Conservation (phyloP, 169 alveolate genomes). For the Plasmodium cynomolgi region DNA sequence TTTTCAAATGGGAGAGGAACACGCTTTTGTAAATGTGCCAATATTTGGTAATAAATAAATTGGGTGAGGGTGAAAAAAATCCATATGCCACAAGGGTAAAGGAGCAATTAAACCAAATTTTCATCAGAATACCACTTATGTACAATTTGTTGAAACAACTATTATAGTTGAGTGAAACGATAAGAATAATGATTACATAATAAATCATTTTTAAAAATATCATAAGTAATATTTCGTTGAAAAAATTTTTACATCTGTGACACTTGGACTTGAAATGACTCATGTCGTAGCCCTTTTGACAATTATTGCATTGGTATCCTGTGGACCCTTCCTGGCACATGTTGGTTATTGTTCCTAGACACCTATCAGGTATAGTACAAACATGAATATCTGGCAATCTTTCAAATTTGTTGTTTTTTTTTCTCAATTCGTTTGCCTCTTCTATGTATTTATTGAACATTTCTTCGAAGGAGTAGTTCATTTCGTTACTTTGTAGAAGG, state of each 20-base stretch:
- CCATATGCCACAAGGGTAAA: slow-evolving; percentile 59
- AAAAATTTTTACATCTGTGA: slow-evolving; percentile 66
- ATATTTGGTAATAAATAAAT: slow-evolving; percentile 53
- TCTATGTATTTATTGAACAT: slow-evolving; percentile 31
- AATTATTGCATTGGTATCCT: slow-evolving; percentile 83
- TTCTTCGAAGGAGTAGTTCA: slow-evolving; percentile 2
- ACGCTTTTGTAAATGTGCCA: slow-evolving; percentile 34
- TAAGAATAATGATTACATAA: slow-evolving; percentile 58
- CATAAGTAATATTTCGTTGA: slow-evolving; percentile 33
- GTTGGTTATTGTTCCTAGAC: slow-evolving; percentile 77
- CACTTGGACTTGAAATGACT: slow-evolving; percentile 80
- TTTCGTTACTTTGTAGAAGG: slow-evolving; percentile 20
- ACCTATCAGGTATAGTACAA: slow-evolving; percentile 79
- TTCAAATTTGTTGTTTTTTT: slow-evolving; percentile 66
- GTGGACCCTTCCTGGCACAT: slow-evolving; percentile 80
- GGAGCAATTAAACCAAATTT: slow-evolving; percentile 68
- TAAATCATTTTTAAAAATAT: slow-evolving; percentile 51
- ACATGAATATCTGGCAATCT: slow-evolving; percentile 79
- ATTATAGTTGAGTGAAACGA: slow-evolving; percentile 46
- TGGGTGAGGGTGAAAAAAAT: slow-evolving; percentile 32
- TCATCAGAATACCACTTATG: slow-evolving; percentile 66
- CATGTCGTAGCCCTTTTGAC: slow-evolving; percentile 78
- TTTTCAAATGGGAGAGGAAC: slow-evolving; percentile 49
- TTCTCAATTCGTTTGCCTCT: slow-evolving; percentile 67
- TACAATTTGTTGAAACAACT: slow-evolving; percentile 39